Evolutionary conservation across 352 stramenopile species (phyloP).

Genomic region (Pythium apleroticum): DNA sequence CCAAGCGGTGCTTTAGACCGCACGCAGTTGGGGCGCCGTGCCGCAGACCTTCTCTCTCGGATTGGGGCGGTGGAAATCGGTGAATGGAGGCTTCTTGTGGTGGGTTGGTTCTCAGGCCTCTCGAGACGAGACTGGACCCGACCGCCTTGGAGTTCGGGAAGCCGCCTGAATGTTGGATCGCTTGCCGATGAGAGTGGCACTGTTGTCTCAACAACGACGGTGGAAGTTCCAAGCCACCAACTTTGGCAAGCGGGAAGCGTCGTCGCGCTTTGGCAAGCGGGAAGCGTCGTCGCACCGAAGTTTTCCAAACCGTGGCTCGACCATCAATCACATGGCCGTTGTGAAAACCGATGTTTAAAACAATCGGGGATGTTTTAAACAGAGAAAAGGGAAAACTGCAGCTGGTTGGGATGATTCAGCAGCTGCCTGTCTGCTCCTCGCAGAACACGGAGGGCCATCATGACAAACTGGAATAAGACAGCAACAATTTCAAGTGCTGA

Average conservation of each 20-base stretch:
- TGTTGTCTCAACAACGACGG: conserved; percentile 1
- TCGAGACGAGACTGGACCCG: neutral
- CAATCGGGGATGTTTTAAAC: conserved; percentile 3
- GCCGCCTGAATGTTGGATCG: neutral
- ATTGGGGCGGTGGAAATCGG: neutral
- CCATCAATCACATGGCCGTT: conserved; percentile 3
- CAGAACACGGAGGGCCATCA: neutral
- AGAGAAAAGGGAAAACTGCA: neutral
- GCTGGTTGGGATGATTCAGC: conserved; percentile 4
- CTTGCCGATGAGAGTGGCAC: neutral
- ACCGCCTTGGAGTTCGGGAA: neutral
- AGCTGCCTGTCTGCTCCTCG: conserved; percentile 1
- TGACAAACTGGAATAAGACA: neutral
- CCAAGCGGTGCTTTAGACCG: neutral
- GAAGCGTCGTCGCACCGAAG: no score
- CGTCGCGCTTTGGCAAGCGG: no score
- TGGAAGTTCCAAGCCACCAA: neutral
- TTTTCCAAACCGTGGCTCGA: neutral
- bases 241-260: no score
- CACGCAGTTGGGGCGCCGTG: neutral
- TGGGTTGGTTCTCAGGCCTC: neutral
- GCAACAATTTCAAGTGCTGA: no score
- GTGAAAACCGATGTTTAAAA: conserved; percentile 6
- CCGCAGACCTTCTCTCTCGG: neutral
- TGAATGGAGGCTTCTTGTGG: neutral